phyloP scores from a whole-genome alignment of 2,329 filamentous ascomycete genomes.

The Aspergillus chevalieri region DNA sequence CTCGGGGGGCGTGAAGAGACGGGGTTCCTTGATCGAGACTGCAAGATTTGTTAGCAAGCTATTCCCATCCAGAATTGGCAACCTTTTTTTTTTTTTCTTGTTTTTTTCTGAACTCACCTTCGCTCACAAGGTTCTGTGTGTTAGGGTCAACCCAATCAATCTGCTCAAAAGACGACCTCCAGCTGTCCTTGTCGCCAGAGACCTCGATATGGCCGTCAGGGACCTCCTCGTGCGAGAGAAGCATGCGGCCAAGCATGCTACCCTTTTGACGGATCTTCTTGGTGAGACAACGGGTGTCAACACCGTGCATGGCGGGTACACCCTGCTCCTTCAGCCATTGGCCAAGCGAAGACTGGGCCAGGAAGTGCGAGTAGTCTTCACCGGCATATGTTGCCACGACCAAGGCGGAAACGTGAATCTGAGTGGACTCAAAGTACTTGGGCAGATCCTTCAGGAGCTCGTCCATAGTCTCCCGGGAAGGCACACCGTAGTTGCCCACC shows the following conservation, averaged over 20 bases:
- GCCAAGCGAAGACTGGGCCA: conserved; percentile 83
- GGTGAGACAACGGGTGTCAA: conserved; percentile 88
- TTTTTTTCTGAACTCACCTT: conserved; percentile 60
- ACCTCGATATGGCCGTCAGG: conserved; percentile 29
- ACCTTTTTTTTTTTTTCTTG: neutral
- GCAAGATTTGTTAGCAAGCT: conserved; percentile 29
- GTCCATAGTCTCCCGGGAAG: conserved; percentile 77
- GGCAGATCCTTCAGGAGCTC: conserved; percentile 78
- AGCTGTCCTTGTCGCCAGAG: conserved; percentile 36
- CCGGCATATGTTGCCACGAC: conserved; percentile 87
- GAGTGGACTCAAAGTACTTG: conserved; percentile 82
- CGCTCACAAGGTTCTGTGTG: conserved; percentile 81
- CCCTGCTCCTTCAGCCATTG: conserved; percentile 95
- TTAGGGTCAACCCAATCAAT: conserved; percentile 92
- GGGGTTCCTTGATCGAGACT: conserved; percentile 87
- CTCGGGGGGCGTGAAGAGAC: conserved; percentile 71
- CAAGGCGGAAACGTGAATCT: conserved; percentile 91
- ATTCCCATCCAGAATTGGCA: too few relatives aligned
- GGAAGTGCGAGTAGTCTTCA: conserved; percentile 91
- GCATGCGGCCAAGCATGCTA: conserved; percentile 90
- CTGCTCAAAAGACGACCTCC: conserved; percentile 62
- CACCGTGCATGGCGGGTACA: conserved; percentile 86
- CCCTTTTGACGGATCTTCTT: conserved; percentile 91
- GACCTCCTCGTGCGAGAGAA: conserved; percentile 59
- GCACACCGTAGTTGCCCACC: conserved; percentile 96